phyloP scores from a whole-genome alignment of 352 stramenopile species.

The Pythium pyrilobum region DNA sequence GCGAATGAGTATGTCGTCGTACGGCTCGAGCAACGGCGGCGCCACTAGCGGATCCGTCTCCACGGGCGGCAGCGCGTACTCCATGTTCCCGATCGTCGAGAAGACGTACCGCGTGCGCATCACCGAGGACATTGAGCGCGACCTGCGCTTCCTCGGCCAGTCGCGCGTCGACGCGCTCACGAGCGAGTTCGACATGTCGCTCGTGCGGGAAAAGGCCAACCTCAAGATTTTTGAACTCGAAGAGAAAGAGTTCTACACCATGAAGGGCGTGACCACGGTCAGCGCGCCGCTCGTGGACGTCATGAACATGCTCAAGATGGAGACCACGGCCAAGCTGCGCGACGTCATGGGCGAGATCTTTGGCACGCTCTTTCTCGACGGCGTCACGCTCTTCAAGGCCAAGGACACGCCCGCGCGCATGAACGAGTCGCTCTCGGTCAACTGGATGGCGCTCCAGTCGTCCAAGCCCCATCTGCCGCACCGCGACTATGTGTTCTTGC shows the following conservation, averaged over 20 bases:
- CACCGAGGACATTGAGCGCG: constrained; percentile 77
- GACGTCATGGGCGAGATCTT: constrained; percentile 83
- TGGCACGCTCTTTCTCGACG: constrained; percentile 77
- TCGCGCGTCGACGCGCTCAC: constrained; percentile 78
- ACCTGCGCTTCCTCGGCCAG: constrained; percentile 79
- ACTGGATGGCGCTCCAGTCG: constrained; percentile 77
- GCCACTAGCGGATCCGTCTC: neutral
- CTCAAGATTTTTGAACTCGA: constrained; percentile 74
- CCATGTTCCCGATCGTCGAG: constrained; percentile 83
- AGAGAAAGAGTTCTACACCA: constrained; percentile 84
- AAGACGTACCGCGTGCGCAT: constrained; percentile 78
- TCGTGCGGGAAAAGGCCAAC: constrained; percentile 63
- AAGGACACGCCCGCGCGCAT: constrained; percentile 41
- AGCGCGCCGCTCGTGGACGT: constrained; percentile 70
- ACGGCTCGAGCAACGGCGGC: constrained; percentile 7
- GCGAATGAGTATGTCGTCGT: constrained; percentile 14
- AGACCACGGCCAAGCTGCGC: constrained; percentile 52
- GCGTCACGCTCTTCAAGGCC: constrained; percentile 62
- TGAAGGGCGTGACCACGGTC: constrained; percentile 73
- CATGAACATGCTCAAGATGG: constrained; percentile 78
- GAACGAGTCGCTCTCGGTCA: constrained; percentile 70
- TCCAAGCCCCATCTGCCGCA: constrained; percentile 81
- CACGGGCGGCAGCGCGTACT: constrained; percentile 27
- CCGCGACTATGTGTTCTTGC: constrained; percentile 84
- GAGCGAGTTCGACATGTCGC: constrained; percentile 72